Conservation (phyloP, 2,329 filamentous ascomycete genomes). For the Clarireedia hainanense region DNA sequence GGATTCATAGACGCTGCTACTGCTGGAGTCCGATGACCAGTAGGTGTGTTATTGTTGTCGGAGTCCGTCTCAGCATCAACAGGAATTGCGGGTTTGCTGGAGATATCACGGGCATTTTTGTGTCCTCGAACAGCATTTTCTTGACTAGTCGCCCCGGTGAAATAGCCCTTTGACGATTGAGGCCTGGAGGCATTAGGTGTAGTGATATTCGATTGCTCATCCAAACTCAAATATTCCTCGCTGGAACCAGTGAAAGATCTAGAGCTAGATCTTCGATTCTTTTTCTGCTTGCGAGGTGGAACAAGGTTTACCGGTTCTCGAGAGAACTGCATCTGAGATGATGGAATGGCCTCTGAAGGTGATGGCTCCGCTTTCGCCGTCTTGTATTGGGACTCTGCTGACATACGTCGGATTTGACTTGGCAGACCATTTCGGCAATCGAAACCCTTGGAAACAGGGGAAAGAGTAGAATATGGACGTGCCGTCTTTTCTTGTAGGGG, state of each 20-base stretch:
- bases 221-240: slow-evolving; percentile 23
- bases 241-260: slow-evolving; percentile 22
- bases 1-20: not conserved
- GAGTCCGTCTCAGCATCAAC: not conserved
- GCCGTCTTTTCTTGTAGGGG: not conserved
- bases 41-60: not conserved
- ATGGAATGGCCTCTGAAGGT: not conserved
- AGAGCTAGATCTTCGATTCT: slow-evolving; percentile 8
- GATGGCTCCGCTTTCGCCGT: not conserved
- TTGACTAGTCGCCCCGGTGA: not conserved
- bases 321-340: not conserved
- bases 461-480: not conserved
- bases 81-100: not conserved
- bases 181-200: slow-evolving; percentile 24
- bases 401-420: not conserved
- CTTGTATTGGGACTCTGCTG: not conserved
- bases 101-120: not conserved
- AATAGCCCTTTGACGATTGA: slow-evolving; percentile 18
- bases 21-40: not conserved
- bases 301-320: not conserved
- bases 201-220: slow-evolving; percentile 23
- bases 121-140: not conserved
- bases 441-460: not conserved
- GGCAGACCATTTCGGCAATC: not conserved
- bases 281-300: not conserved